Percentiles rank a stretch among this genome's conserved stretches.
phyloP scores from a whole-genome alignment of 352 stramenopile genomes.

The Globisporangium mamillatum region DNA sequence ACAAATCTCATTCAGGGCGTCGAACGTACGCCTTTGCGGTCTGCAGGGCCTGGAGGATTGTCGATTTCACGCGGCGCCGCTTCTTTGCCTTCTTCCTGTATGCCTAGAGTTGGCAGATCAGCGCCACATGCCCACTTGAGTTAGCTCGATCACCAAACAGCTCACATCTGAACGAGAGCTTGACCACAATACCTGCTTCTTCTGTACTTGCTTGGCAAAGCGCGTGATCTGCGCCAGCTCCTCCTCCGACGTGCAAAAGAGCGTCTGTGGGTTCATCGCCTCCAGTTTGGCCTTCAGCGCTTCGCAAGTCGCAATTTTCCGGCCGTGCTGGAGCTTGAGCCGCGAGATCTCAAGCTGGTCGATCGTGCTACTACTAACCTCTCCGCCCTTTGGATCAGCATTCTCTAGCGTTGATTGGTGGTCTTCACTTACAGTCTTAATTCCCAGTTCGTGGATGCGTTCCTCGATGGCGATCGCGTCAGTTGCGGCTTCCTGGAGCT shows the following conservation, averaged over 20 bases:
- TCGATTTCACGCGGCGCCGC: conserved; percentile 6
- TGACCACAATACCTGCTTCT: conserved; percentile 26
- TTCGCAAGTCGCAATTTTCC: conserved; percentile 20
- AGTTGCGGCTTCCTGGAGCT: conserved; percentile 19
- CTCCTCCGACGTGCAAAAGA: conserved; percentile 15
- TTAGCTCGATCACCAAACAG: background rate
- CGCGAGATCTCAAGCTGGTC: conserved; percentile 20
- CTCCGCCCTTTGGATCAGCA: background rate
- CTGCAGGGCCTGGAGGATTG: conserved; percentile 9
- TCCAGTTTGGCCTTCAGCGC: conserved; percentile 23
- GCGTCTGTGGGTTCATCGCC: conserved; percentile 10
- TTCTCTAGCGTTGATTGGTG: background rate
- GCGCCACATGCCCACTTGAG: background rate
- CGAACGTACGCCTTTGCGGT: conserved; percentile 1
- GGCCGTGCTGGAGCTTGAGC: conserved; percentile 26
- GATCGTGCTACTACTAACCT: background rate
- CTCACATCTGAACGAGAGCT: background rate
- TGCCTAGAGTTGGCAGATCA: background rate
- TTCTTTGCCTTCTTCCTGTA: conserved; percentile 17
- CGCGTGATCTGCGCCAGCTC: conserved; percentile 8
- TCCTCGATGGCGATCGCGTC: conserved; percentile 22
- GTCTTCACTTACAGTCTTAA: background rate
- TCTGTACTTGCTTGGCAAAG: conserved; percentile 24
- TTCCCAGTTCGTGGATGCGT: conserved; percentile 5
- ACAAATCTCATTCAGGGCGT: background rate